A percentile compares a stretch with the other conserved stretches of the same genome.
phyloP scores from a whole-genome alignment of 495 filamentous ascomycete genomes.

The Penicillium paradoxum region DNA sequence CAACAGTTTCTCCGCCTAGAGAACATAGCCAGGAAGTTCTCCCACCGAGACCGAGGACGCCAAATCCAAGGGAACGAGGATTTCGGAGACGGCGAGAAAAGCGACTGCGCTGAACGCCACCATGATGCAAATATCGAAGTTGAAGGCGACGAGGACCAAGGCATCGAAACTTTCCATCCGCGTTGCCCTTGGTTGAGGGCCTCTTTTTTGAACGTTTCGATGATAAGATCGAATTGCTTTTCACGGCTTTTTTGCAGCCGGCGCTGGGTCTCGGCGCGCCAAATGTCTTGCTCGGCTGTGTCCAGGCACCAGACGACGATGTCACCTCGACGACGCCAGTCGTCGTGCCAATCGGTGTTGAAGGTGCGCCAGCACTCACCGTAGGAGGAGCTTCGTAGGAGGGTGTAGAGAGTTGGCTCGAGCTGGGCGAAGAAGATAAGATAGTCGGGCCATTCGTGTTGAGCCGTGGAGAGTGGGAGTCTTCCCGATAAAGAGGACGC shows the following conservation, averaged over 20 bases:
- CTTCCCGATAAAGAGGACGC: background rate
- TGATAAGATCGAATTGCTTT: conserved; percentile 34
- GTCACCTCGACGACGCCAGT: conserved; percentile 77
- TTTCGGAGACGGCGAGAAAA: conserved; percentile 2
- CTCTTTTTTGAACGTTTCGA: conserved; percentile 26
- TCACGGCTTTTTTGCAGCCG: conserved; percentile 26
- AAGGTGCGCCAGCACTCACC: conserved; percentile 64
- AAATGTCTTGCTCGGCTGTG: conserved; percentile 30
- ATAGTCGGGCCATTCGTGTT: conserved; percentile 54
- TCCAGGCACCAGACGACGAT: conserved; percentile 74
- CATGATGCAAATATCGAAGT: conserved; percentile 9
- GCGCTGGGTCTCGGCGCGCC: conserved; percentile 23
- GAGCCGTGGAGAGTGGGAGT: background rate
- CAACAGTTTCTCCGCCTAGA: conserved; percentile 3
- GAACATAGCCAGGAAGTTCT: conserved; percentile 6
- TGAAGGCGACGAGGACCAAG: background rate
- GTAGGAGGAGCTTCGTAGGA: conserved; percentile 56
- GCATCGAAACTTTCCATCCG: conserved; percentile 16
- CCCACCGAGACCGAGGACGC: conserved; percentile 12
- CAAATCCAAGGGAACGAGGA: conserved; percentile 24
- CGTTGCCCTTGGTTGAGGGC: conserved; percentile 13
- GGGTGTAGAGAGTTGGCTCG: conserved; percentile 43
- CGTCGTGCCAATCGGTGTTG: conserved; percentile 84
- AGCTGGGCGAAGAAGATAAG: conserved; percentile 62
- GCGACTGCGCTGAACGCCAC: conserved; percentile 5